These are phyloP conservation scores for Mycena polygramma DNA, from an alignment of 768 basidiomycete genomes.

Conservation along the genomic window DNA sequence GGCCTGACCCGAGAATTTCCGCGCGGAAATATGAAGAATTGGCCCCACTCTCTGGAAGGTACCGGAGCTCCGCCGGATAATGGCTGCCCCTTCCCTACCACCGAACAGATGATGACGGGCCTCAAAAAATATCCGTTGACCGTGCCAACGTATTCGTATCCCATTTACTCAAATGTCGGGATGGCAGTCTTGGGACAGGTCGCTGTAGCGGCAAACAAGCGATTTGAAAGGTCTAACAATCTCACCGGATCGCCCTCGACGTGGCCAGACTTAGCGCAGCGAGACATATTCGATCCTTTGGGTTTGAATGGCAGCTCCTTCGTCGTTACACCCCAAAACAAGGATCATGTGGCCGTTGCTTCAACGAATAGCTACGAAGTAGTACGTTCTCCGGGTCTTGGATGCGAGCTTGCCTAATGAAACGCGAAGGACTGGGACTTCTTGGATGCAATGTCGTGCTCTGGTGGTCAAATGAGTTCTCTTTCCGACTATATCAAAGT, in stretches of 20 bases:
- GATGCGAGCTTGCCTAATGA: neutral
- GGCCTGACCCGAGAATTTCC: conserved; percentile 46
- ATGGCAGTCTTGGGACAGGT: conserved; percentile 43
- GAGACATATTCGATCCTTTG: conserved; percentile 45
- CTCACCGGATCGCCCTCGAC: conserved; percentile 30
- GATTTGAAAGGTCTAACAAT: conserved; percentile 23
- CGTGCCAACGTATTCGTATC: conserved; percentile 42
- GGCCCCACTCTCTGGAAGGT: conserved; percentile 42
- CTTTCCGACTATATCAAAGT: conserved; percentile 42
- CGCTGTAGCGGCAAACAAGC: conserved; percentile 39
- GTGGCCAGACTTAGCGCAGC: conserved; percentile 35
- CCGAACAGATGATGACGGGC: conserved; percentile 31
- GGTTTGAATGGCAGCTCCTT: conserved; percentile 42
- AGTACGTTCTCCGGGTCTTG: conserved; percentile 12
- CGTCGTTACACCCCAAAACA: conserved; percentile 35
- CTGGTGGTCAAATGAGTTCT: conserved; percentile 45
- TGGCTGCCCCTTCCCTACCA: conserved; percentile 40
- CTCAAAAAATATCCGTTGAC: conserved; percentile 40
- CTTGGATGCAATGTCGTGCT: conserved; percentile 39
- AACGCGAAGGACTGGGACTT: conserved; percentile 41
- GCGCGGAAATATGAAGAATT: conserved; percentile 38
- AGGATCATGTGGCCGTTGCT: conserved; percentile 36
- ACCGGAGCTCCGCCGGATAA: conserved; percentile 40
- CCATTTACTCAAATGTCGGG: conserved; percentile 46
- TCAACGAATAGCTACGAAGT: conserved; percentile 35